These are phyloP conservation scores for Trametes elegans DNA, from an alignment of 768 basidiomycete genomes.

Conservation along the genomic window DNA sequence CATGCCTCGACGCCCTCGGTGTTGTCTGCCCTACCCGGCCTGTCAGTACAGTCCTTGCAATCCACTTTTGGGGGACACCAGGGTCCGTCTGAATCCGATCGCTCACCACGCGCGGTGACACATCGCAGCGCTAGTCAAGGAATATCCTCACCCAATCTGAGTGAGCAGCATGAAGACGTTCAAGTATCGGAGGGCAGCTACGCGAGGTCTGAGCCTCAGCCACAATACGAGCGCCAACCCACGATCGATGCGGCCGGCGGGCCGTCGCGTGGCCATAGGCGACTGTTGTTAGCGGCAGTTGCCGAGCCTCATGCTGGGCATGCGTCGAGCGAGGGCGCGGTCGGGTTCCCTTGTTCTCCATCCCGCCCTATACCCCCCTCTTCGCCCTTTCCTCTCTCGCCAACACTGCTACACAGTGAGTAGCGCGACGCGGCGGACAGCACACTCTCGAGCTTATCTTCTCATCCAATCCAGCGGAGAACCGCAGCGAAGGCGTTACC, in stretches of 20 bases:
- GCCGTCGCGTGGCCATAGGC: constrained; percentile 2
- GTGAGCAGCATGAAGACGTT: background rate
- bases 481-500: constrained; percentile 12
- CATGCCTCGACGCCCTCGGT: background rate
- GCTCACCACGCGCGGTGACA: too few relatives aligned
- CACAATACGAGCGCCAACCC: background rate
- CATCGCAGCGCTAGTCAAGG: too few relatives aligned
- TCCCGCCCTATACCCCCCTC: constrained; percentile 22
- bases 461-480: constrained; percentile 9
- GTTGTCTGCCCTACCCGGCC: too few relatives aligned
- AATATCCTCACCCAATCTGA: background rate
- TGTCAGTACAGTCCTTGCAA: too few relatives aligned
- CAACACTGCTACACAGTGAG: constrained; percentile 25
- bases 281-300: constrained; percentile 16
- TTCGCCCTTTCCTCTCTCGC: constrained; percentile 21
- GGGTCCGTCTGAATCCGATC: too few relatives aligned
- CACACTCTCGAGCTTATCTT: background rate
- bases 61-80: too few relatives aligned
- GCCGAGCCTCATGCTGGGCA: constrained; percentile 24
- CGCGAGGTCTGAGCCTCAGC: too few relatives aligned
- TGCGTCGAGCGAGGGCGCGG: constrained; percentile 12
- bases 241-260: background rate
- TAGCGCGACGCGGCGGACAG: background rate
- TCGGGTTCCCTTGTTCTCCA: constrained; percentile 27
- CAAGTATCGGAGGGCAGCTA: too few relatives aligned